Evolutionary conservation across 768 basidiomycete genomes (phyloP).

Genomic region (Termitomyces sp.): DNA sequence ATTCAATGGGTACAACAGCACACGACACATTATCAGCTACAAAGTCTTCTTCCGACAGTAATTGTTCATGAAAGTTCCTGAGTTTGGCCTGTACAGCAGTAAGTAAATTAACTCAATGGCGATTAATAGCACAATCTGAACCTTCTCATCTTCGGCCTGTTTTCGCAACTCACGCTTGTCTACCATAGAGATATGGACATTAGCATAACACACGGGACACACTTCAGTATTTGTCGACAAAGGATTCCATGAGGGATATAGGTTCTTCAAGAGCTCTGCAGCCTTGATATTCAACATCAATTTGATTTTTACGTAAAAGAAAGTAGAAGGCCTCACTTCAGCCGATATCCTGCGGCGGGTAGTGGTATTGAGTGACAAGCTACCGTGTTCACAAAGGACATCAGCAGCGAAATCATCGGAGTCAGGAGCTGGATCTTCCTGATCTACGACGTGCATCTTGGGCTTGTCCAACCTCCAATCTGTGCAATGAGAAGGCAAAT

Average conservation of each 20-base stretch:
- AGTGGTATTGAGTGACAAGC: conserved; percentile 47
- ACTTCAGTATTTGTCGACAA: conserved; percentile 41
- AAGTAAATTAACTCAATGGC: neutral
- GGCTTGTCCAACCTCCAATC: conserved; percentile 74
- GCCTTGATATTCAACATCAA: conserved; percentile 37
- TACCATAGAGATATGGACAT: conserved; percentile 50
- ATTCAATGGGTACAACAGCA: conserved; percentile 56
- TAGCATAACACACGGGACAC: conserved; percentile 62
- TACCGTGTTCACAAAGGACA: conserved; percentile 70
- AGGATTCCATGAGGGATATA: conserved; percentile 68
- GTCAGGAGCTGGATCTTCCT: conserved; percentile 67
- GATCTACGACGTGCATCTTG: conserved; percentile 62
- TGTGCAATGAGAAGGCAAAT: conserved; percentile 19
- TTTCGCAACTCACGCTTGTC: conserved; percentile 59
- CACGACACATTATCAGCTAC: conserved; percentile 45
- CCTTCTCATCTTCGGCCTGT: conserved; percentile 79
- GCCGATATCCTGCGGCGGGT: conserved; percentile 58
- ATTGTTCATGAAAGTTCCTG: conserved; percentile 56
- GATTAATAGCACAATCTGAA: conserved; percentile 19
- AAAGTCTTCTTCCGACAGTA: conserved; percentile 39
- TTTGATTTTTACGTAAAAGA: neutral
- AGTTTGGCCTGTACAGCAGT: conserved; percentile 47
- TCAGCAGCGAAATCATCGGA: conserved; percentile 48
- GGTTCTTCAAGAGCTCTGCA: conserved; percentile 40
- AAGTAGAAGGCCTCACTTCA: conserved; percentile 35